A percentile compares a stretch with the other conserved stretches of the same genome.
Conservation (phyloP, 2,329 filamentous ascomycete genomes). For the Ceratocystis papillata region DNA sequence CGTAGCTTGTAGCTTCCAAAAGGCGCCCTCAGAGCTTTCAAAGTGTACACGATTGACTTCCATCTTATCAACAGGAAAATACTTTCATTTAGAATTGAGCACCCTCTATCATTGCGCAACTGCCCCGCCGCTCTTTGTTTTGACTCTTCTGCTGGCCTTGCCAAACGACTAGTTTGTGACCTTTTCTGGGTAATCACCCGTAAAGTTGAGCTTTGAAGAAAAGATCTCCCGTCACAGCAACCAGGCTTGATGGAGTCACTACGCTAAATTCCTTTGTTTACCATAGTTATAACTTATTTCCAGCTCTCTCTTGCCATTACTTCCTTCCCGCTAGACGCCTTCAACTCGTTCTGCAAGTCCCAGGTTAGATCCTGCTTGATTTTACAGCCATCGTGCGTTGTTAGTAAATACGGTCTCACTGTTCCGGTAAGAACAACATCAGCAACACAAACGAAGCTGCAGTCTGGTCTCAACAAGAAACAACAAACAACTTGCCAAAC, state of each 20-base stretch:
- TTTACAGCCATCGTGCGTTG: background rate
- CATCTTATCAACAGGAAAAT: too few relatives aligned
- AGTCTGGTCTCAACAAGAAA: slow-evolving; percentile 9
- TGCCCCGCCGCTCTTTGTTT: background rate
- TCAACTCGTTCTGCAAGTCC: background rate
- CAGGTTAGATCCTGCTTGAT: background rate
- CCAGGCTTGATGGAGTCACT: background rate
- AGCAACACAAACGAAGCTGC: background rate
- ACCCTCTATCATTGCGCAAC: too few relatives aligned
- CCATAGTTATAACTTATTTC: background rate
- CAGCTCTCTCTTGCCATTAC: background rate
- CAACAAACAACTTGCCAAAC: background rate
- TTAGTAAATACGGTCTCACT: slow-evolving; percentile 1
- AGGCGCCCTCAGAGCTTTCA: background rate
- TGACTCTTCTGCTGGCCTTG: background rate
- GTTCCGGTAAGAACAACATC: slow-evolving; percentile 1
- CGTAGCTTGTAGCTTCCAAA: background rate
- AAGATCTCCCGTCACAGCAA: background rate
- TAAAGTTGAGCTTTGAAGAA: background rate
- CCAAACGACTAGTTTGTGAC: background rate
- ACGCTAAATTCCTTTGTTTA: background rate
- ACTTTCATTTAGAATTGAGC: too few relatives aligned
- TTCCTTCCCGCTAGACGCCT: background rate
- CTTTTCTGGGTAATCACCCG: background rate
- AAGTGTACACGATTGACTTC: too few relatives aligned